Percentiles rank a stretch among this genome's conserved stretches.
Conservation (phyloP, 2,329 filamentous ascomycete species). For the Furcasterigmium sp. region DNA sequence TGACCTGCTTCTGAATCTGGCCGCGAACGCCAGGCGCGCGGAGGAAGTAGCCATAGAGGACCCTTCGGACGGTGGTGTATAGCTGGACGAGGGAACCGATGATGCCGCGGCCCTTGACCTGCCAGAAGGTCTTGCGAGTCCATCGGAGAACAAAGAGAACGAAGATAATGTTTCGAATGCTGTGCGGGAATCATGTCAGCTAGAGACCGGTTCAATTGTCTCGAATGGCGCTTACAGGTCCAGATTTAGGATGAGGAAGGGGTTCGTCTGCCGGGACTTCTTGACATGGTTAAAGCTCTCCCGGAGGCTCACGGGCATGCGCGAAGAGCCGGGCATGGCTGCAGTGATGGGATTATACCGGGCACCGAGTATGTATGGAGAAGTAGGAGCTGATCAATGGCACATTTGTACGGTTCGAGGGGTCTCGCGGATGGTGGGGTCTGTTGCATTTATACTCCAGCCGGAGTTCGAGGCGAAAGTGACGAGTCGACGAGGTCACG, state of each 20-base stretch:
- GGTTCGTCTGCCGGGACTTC: conserved; percentile 48
- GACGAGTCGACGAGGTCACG: conserved; percentile 2
- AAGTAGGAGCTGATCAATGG: background rate
- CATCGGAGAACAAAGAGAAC: conserved; percentile 82
- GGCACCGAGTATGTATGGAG: background rate
- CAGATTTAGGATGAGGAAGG: conserved; percentile 57
- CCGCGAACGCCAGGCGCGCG: conserved; percentile 79
- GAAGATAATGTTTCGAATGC: conserved; percentile 82
- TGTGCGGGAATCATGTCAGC: conserved; percentile 23
- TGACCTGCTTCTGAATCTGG: conserved; percentile 80
- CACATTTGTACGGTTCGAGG: background rate
- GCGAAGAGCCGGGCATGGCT: conserved; percentile 59
- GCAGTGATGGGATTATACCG: too few relatives aligned
- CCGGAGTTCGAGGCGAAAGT: background rate
- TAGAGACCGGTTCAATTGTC: too few relatives aligned
- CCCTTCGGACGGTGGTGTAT: conserved; percentile 66
- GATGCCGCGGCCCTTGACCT: conserved; percentile 83
- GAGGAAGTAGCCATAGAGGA: conserved; percentile 80
- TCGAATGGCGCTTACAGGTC: conserved; percentile 57
- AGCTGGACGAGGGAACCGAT: conserved; percentile 72
- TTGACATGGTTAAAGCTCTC: conserved; percentile 60
- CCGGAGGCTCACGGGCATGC: conserved; percentile 66
- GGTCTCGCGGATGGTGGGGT: background rate
- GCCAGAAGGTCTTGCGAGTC: conserved; percentile 73
- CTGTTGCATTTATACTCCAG: background rate